Evolutionary conservation across 1,139 yeast genomes (phyloP), one percentile per base, ranked within the genome.

Genomic region (Sugiyamaella xylanicola): DNA sequence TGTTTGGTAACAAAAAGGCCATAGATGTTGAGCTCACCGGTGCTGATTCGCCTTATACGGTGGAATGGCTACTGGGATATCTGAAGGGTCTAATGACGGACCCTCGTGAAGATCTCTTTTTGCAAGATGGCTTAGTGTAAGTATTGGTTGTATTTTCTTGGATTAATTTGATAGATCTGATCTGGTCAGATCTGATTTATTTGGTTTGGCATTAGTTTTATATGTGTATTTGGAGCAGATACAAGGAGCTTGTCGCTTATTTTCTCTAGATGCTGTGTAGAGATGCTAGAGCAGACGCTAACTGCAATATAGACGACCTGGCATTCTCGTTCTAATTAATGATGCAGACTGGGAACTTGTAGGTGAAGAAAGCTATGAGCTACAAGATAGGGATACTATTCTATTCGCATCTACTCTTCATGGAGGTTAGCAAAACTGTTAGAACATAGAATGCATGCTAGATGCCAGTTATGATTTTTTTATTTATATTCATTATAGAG

Each of bases 291-390:
- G n/a, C n/a, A n/a, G n/a, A n/a, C 35, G 13, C 13, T 13, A 17
- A 20, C 44, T 16, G 1, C 15, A 19, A 17, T 11, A 21, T 1
- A 84, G 87, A 7, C 83, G 98, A 53, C 97, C 98, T 0, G 99
- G 99, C 1, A 90, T 93, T 46, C 76, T 93, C 60, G 97, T 93
- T 7, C 78, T 93, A 55, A 86, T 93, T 61, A 93, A 93, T 67
- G 99, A 93, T 67, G 85, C 96, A 0, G 99, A 93, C 72, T 93
- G 99, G 99, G 99, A 93, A 67, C 74, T 93, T 29, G 96, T 91
- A 68, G 98, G 92, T 11, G 91, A 85, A 72, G 93, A 88, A 65
- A 86, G 82, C 8, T 91, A 91, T 65, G 82, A 79, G 16, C 71
- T 93, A 19, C 88, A 88, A 67, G 74, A 80, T 48, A 86, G 89